phyloP scores from a whole-genome alignment of 2,329 filamentous ascomycete species.

The Colletotrichum sp. region DNA sequence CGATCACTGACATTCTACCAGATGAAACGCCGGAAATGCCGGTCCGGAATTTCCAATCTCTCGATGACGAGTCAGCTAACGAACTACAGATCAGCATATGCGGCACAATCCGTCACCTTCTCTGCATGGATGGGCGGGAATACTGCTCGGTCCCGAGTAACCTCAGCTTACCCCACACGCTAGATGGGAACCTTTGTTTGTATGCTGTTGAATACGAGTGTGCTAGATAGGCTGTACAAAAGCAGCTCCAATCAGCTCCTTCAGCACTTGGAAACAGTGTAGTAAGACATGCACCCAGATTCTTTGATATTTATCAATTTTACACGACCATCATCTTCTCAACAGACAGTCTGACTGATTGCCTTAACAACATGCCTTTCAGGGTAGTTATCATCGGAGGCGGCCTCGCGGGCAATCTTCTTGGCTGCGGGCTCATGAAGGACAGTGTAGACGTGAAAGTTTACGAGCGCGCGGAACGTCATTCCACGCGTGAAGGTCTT shows the following conservation, averaged over 20 bases:
- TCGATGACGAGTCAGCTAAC: not conserved
- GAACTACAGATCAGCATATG: not conserved
- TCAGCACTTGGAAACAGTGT: not conserved
- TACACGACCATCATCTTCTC: not conserved
- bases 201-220: not conserved
- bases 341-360: not conserved
- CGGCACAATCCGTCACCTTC: not conserved
- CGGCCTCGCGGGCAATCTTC: not conserved
- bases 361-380: not conserved
- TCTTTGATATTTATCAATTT: not conserved
- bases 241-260: not conserved
- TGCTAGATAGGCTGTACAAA: not conserved
- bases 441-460: not conserved
- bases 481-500: not conserved
- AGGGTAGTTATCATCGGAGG: not conserved
- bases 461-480: not conserved
- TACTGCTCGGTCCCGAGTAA: not conserved
- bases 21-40: not conserved
- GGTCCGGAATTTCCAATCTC: not conserved
- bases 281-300: not conserved
- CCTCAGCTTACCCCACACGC: not conserved
- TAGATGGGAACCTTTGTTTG: not conserved
- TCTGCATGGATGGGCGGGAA: not conserved
- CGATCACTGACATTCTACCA: not conserved
- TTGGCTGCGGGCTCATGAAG: not conserved